Percentiles rank a stretch among this genome's conserved stretches.
Conservation (phyloP, 2,329 filamentous ascomycete species). For the Colletotrichum aenigma region DNA sequence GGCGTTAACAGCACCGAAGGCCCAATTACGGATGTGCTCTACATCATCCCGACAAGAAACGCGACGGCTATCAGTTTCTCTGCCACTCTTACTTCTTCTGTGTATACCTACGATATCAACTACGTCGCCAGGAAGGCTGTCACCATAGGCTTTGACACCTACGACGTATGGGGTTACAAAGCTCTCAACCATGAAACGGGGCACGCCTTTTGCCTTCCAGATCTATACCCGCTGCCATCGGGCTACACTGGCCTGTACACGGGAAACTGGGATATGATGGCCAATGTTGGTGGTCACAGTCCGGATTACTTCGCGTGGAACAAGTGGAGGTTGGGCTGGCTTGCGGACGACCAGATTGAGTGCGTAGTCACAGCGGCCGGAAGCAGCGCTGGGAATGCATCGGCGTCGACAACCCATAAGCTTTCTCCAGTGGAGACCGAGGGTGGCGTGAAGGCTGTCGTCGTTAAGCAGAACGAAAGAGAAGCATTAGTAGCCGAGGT, state of each 20-base stretch:
- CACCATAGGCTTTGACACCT: conserved; percentile 36
- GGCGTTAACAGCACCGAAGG: conserved; percentile 5
- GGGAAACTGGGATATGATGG: conserved; percentile 42
- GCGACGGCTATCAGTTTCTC: conserved; percentile 30
- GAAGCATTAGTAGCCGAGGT: conserved; percentile 34
- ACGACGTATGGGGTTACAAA: conserved; percentile 33
- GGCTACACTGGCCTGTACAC: conserved; percentile 31
- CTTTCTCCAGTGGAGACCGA: conserved; percentile 25
- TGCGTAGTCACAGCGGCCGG: conserved; percentile 28
- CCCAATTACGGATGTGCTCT: conserved; percentile 29
- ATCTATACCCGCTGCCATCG: conserved; percentile 36
- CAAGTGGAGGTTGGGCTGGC: conserved; percentile 43
- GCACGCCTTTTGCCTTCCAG: conserved; percentile 41
- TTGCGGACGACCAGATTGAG: conserved; percentile 34
- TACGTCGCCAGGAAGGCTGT: conserved; percentile 34
- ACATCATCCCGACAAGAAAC: conserved; percentile 29
- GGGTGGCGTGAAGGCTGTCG: conserved; percentile 29
- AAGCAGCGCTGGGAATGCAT: not conserved
- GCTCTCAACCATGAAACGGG: conserved; percentile 42
- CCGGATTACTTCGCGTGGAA: conserved; percentile 43
- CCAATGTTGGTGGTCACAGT: conserved; percentile 33
- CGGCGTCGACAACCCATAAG: conserved; percentile 27
- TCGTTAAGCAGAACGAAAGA: conserved; percentile 27
- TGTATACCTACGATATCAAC: conserved; percentile 25
- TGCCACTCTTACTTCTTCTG: conserved; percentile 27